These are phyloP conservation scores for Rachicladosporium sp. DNA, from an alignment of 2,329 filamentous ascomycete species.

Conservation along the genomic window DNA sequence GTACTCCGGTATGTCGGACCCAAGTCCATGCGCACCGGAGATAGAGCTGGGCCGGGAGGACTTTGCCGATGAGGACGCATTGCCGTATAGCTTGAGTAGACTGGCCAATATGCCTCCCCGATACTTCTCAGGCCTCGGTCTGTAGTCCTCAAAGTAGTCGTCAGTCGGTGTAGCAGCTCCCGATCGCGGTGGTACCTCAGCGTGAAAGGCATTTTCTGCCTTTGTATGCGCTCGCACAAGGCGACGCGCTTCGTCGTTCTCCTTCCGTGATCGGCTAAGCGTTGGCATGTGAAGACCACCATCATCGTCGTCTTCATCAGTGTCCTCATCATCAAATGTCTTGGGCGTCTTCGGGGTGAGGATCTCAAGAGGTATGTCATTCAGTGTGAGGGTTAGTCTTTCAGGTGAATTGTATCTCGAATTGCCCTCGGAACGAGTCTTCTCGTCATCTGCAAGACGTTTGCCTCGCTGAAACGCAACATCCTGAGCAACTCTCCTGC, in stretches of 20 bases:
- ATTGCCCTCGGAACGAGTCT: constrained; percentile 15
- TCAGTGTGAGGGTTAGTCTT: constrained; percentile 5
- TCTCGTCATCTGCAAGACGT: constrained; percentile 19
- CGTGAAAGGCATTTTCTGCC: too few species aligned
- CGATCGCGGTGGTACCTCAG: constrained; percentile 19
- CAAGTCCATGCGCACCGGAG: too few species aligned
- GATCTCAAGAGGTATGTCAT: constrained; percentile 19
- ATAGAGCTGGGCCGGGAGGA: too few species aligned
- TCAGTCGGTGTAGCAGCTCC: constrained; percentile 37
- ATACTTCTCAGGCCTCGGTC: constrained; percentile 55
- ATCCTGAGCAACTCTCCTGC: constrained; percentile 16
- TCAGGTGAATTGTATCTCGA: constrained; percentile 20
- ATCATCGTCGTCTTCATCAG: constrained; percentile 4
- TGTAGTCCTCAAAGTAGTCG: constrained; percentile 48
- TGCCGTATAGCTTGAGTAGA: constrained; percentile 56
- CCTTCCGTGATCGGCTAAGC: constrained; percentile 6
- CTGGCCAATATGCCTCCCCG: constrained; percentile 62
- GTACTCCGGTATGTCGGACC: too few species aligned
- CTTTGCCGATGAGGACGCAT: too few species aligned
- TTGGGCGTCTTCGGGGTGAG: constrained; percentile 17
- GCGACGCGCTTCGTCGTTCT: constrained; percentile 32
- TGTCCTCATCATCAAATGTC: constrained; percentile 8
- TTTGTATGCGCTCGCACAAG: constrained; percentile 30
- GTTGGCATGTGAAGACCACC: constrained; percentile 4
- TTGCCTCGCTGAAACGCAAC: constrained; percentile 24